A percentile compares a stretch with the other conserved stretches of the same genome.
Conservation (phyloP, 768 basidiomycete genomes). For the Pisolithus microcarpus region DNA sequence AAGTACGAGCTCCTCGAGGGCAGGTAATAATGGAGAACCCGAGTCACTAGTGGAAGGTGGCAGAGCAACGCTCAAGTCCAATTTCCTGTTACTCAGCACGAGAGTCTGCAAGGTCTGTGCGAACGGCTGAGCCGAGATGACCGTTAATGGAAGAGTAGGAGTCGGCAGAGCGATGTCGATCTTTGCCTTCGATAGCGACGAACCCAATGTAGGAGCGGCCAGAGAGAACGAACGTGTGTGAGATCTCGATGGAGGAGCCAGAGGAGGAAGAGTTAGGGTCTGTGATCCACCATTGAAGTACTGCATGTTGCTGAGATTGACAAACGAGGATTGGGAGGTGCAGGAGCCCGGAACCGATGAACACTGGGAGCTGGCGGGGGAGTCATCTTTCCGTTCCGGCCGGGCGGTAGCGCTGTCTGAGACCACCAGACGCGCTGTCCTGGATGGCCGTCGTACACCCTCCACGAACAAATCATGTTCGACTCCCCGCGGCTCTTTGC, state of each 20-base stretch:
- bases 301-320: slow-evolving; percentile 42
- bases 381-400: slow-evolving; percentile 13
- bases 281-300: slow-evolving; percentile 52
- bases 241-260: slow-evolving; percentile 41
- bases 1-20: slow-evolving; percentile 65
- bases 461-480: slow-evolving; percentile 71
- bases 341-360: slow-evolving; percentile 22
- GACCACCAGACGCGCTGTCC: slow-evolving; percentile 43
- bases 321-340: slow-evolving; percentile 16
- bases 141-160: slow-evolving; percentile 59
- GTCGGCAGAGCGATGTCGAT: slow-evolving; percentile 52
- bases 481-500: slow-evolving; percentile 74
- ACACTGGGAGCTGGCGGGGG: slow-evolving; percentile 15
- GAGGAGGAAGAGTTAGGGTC: slow-evolving; percentile 60
- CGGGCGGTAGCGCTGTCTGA: slow-evolving; percentile 10
- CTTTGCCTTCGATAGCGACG: slow-evolving; percentile 10
- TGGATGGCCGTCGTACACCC: slow-evolving; percentile 59
- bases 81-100: slow-evolving; percentile 54
- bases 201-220: slow-evolving; percentile 22
- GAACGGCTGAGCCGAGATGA: slow-evolving; percentile 54
- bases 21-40: slow-evolving; percentile 45
- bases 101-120: slow-evolving; percentile 51
- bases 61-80: slow-evolving; percentile 57
- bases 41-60: slow-evolving; percentile 31
- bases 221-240: slow-evolving; percentile 63